Evolutionary conservation across 2,329 filamentous ascomycete genomes (phyloP).

Genomic region (Raffaelea albimanens): DNA sequence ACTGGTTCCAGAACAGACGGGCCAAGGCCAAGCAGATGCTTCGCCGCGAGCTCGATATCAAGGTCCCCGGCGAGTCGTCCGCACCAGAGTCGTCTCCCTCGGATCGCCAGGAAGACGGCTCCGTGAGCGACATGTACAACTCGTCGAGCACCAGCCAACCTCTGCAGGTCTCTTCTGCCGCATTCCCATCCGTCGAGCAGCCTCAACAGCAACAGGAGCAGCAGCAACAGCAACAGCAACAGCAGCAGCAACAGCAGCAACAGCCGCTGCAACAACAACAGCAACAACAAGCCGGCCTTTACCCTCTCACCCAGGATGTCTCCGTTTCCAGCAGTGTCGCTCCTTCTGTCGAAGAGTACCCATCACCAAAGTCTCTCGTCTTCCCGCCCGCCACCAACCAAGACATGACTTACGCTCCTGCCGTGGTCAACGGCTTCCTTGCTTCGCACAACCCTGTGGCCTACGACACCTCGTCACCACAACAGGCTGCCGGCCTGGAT

Average conservation of each 20-base stretch:
- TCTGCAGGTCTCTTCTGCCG: constrained; percentile 26
- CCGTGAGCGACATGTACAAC: constrained; percentile 22
- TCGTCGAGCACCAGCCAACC: constrained; percentile 22
- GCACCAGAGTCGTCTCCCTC: constrained; percentile 24
- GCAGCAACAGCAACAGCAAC: background rate
- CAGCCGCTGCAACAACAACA: background rate
- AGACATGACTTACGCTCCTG: constrained; percentile 7
- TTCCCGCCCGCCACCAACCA: constrained; percentile 4
- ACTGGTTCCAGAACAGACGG: constrained; percentile 60
- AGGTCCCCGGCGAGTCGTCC: constrained; percentile 27
- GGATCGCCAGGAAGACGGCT: constrained; percentile 17
- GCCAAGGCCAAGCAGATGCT: constrained; percentile 57
- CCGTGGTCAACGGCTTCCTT: constrained; percentile 7
- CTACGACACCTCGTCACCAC: background rate
- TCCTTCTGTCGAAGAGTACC: constrained; percentile 13
- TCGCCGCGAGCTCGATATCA: constrained; percentile 38
- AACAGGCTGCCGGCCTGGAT: background rate
- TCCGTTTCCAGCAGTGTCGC: constrained; percentile 2
- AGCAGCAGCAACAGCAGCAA: background rate
- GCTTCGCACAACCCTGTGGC: background rate
- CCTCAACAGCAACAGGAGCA: background rate
- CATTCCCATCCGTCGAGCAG: constrained; percentile 20
- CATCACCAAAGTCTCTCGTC: constrained; percentile 14
- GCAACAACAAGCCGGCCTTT: background rate
- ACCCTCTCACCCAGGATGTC: background rate